Evolutionary conservation across 345 rosid species (phyloP), one percentile per base, ranked within the genome.

Genomic region (Cardamine occulta): DNA sequence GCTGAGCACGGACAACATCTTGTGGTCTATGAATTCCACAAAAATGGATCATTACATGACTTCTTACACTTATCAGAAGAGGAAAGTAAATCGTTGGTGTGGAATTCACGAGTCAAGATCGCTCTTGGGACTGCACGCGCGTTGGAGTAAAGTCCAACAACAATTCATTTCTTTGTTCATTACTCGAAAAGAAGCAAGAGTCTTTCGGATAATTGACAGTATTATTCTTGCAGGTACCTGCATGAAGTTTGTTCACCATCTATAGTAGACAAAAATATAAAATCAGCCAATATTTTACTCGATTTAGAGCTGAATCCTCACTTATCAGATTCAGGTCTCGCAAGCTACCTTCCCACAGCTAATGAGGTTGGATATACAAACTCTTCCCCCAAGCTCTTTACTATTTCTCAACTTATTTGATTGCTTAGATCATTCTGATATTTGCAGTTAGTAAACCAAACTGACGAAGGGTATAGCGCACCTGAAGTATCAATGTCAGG

Each of bases 181-280:
- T 9, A 12, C 2, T 14, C 1, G 18, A 24, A 62, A 35, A 62
- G 31, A 51, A 51, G 11, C 8, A 19, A 23, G 40, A 34, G 52
- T 34, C 13, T 24, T 21, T 24, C 1, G 8, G 11, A 37, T 31
- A 5, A 32, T 37, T 12, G 24, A 40, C 11, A 58, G 31, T 54
- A 51, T 51, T 68, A 32, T 13, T 75, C 56, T 79, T 71, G 69
- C 85, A 94, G 98, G 93, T 92, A 95, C 79, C 76, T 95, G 63
- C 99, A 95, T 75, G 99, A 95, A 86, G 90, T 88, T 63, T 90
- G 98, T 82, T 89, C 97, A 21, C 99, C 90, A 19, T 95, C 99
- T 7, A 71, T 89, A 70, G 79, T 95, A 63, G 97, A 92, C 72
- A 92, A 90, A 78, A 92, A 92, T 77, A 90, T 95, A 47, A 92